Base-by-base conservation (phyloP, 2,329 filamentous ascomycete species). In the Ophiostoma triangulosporum region DNA sequence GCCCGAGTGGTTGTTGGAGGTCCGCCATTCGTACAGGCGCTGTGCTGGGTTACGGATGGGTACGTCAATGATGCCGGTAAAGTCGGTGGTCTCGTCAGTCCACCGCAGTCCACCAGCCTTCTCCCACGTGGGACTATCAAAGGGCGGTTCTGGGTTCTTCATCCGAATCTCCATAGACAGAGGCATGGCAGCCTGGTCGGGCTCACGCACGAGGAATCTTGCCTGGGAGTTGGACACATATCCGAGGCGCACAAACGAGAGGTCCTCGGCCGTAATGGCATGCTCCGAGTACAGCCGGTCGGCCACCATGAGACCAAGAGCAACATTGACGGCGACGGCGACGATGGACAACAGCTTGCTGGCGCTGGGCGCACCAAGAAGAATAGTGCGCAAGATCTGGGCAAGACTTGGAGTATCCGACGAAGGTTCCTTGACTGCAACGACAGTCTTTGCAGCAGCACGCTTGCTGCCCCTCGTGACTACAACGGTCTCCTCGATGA, bases 1-100 rank as follows among this genome's bases (percentile, higher is more conserved):
- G 48, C 93, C 93, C 0, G 81, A 82, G 62, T 91, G 84, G 64
- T 93, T 90, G 64, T 93, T 94, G 0, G 89, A 95, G 1, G 90
- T 82, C 7, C 77, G 76, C 75, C 93, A 98, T 61, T 88, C 81
- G 64, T 96, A 98, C 1, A 73, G 72, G 3, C 82, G 85, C 60
- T 88, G 84, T 11, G 86, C 78, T 8, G 77, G 74, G 57, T 90
- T 73, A 26, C 65, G 69, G 14, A 85, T 69, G 0, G 78, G 76
- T 35, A 96, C 73, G 0, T 73, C 78, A 12, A 96, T 68, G 0
- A 81, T 76, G 5, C 78, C 74, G 0, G 91, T 96, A 62, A 81
- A 97, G 66, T 98, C 93, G 0, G 88, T 93, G 17, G 80, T 78
- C 51, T 90, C 80, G 46, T 78, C 77, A 1, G 94, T 81, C 65